A percentile compares a stretch with the other conserved stretches of the same genome.
Evolutionary conservation across 202 grass and related monocot genomes (phyloP).

Genomic region (Brachypodium distachyon): DNA sequence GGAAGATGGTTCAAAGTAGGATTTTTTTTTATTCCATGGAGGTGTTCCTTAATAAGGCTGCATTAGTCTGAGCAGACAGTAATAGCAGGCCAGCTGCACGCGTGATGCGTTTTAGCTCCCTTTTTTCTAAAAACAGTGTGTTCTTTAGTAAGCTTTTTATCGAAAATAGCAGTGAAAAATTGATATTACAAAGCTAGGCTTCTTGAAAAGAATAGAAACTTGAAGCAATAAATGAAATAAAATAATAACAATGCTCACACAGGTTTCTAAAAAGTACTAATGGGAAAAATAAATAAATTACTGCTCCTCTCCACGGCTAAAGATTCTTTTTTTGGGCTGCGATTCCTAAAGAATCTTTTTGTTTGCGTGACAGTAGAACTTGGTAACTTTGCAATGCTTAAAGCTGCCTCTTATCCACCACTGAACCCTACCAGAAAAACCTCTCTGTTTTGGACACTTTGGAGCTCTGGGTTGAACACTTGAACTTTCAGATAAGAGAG

Average conservation of each 20-base stretch:
- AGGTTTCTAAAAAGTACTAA: constrained; percentile 26
- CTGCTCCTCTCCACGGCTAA: neutral
- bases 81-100: neutral
- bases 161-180: too few species aligned
- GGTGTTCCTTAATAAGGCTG: too few species aligned
- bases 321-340: neutral
- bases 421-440: neutral
- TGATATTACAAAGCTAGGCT: constrained; percentile 4
- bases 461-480: neutral
- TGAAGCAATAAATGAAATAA: neutral
- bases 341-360: neutral
- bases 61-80: too few species aligned
- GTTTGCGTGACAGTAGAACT: neutral
- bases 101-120: too few species aligned
- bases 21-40: neutral
- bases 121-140: too few species aligned
- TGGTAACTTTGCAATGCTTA: constrained; percentile 28
- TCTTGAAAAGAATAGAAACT: constrained; percentile 32
- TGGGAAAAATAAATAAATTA: neutral
- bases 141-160: too few species aligned
- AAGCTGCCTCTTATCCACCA: neutral
- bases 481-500: neutral
- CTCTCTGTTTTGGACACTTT: neutral
- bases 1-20: neutral
- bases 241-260: neutral